These are phyloP conservation scores for Sideroxylon spinosum DNA, from an alignment of 179 eudicot species.

Conservation along the genomic window DNA sequence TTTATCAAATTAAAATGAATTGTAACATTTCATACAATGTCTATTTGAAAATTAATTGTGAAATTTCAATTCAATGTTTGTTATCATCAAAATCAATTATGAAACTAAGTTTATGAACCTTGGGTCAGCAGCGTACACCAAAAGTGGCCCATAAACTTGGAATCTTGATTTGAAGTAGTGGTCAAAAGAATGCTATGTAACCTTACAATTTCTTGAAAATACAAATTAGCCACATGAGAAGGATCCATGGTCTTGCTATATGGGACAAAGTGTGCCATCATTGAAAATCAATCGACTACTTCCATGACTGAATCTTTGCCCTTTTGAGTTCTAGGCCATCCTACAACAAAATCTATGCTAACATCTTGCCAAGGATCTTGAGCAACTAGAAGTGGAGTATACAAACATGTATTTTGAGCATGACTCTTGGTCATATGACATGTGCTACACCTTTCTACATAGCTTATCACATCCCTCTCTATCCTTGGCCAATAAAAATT, in stretches of 20 bases:
- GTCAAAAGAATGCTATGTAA: neutral
- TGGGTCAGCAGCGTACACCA: neutral
- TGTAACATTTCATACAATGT: too few relatives aligned
- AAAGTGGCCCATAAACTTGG: constrained; percentile 7
- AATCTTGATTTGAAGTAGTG: neutral
- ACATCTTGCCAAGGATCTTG: neutral
- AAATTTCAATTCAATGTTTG: too few relatives aligned
- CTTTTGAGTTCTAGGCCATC: neutral
- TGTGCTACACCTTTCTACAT: neutral
- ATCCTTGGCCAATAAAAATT: constrained; percentile 2
- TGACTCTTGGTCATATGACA: neutral
- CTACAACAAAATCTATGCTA: constrained; percentile 4
- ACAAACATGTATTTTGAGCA: neutral
- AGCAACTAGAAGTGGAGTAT: neutral
- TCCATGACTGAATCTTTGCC: neutral
- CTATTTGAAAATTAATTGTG: too few relatives aligned
- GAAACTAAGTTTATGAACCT: too few relatives aligned
- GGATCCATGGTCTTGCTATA: constrained; percentile 3
- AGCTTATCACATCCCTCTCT: neutral
- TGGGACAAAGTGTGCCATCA: constrained; percentile 10
- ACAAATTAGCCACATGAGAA: neutral
- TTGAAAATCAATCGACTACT: constrained; percentile 1
- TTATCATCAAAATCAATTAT: too few relatives aligned
- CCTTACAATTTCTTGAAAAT: neutral
- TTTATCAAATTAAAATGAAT: too few relatives aligned